phyloP scores from a whole-genome alignment of 2,329 filamentous ascomycete genomes.

The Lecanicillium sp. region DNA sequence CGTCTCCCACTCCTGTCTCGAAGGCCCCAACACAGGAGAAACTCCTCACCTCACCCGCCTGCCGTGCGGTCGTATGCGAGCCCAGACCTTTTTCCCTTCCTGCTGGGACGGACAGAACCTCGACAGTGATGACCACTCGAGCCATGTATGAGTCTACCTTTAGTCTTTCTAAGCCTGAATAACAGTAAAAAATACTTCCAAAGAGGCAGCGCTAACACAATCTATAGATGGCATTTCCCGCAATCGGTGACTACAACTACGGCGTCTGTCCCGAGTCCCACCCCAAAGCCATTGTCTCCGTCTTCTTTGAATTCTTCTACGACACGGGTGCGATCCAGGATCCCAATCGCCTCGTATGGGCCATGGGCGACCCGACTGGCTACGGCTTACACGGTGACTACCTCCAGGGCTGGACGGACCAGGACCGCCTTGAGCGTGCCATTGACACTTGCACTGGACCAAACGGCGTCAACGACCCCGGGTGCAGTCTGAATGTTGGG shows the following conservation, averaged over 20 bases:
- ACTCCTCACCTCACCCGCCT: conserved; percentile 41
- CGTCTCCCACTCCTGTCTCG: conserved; percentile 48
- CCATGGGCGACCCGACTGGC: conserved; percentile 19
- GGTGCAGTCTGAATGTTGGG: conserved; percentile 18
- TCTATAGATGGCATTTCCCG: conserved; percentile 19
- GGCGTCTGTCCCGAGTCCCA: conserved; percentile 30
- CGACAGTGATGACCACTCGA: conserved; percentile 45
- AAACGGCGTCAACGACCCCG: conserved; percentile 13
- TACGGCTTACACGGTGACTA: conserved; percentile 22
- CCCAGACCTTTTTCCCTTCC: conserved; percentile 52
- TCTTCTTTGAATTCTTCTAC: conserved; percentile 39
- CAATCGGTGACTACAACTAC: conserved; percentile 18
- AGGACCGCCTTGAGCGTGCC: conserved; percentile 15
- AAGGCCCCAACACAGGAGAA: conserved; percentile 27
- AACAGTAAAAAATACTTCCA: too few relatives aligned
- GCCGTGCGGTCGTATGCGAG: conserved; percentile 42
- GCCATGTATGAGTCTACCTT: conserved; percentile 31
- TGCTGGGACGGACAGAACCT: conserved; percentile 55
- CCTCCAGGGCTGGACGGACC: conserved; percentile 21
- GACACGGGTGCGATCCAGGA: conserved; percentile 22
- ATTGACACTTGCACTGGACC: conserved; percentile 18
- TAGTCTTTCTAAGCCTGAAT: too few relatives aligned
- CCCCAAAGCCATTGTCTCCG: conserved; percentile 33
- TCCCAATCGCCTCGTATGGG: conserved; percentile 19
- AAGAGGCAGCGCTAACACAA: too few relatives aligned